Base-by-base conservation (phyloP, 768 basidiomycete species). In the Serendipita sp. region DNA sequence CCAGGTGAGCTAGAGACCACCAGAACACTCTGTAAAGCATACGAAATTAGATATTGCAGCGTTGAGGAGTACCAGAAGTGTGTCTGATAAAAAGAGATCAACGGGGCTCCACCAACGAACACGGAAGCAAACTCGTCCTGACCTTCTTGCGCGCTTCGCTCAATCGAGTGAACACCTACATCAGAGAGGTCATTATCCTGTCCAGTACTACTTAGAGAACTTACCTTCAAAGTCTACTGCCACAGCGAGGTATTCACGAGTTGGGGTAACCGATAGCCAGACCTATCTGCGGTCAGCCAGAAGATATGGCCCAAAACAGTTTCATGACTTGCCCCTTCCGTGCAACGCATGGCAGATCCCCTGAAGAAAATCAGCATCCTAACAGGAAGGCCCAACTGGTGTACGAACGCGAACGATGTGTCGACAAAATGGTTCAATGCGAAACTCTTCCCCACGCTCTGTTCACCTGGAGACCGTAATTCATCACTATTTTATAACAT, bases 231-330 rank as follows among this genome's bases (percentile, higher is more conserved):
- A 84, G 65, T 84, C 83, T 3, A 84, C 74, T 2, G 82, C 78
- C 0, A 84, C 81, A 9, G 84, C 72, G 7, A 84, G 67, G 0
- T 70, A 70, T 24, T 82, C 77, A 51, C 77, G 72, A 0, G 82
- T 83, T 0, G 83, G 83, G 1, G 82, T 82, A 5, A 81, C 80
- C 0, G 82, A 83, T 77, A 84, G 79, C 83, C 82, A 84, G 2
- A 83, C 80, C 3, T 82, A 82, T 71, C 82, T 81, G 67, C 66
- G 33, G 51, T 44, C 4, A 43, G 26, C 17, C 56, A 43, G 5
- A n/a, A 41, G 44, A 24, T 44, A 53, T 17, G 26, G 63, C 53
- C 38, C 38, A 7, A 38, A 38, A 14, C 5, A 5, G n/a, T 20
- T 48, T 28, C 45, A n/a, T 48, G n/a, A 48, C 45, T 26, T 58